Evolutionary conservation across 2,329 filamentous ascomycete species (phyloP), one percentile per base, ranked within the genome.

Genomic region (Sclerotinia nivalis): DNA sequence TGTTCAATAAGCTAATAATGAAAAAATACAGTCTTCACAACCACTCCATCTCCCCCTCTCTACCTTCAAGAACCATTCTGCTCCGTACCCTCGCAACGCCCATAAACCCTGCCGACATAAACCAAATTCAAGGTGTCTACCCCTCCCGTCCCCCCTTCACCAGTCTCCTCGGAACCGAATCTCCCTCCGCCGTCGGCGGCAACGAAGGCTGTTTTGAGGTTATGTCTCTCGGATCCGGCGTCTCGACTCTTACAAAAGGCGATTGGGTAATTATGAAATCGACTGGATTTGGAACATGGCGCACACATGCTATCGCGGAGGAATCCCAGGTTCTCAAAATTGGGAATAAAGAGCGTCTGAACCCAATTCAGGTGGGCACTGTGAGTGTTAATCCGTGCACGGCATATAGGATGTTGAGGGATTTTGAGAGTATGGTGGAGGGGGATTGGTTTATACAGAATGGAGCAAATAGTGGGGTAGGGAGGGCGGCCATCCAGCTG

Each of bases 371-470:
- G 78, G 93, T 91, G 15, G 95, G 92, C 6, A 98, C 93, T 0
- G 92, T 97, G 49, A 90, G 88, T 73, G 92, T 99, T 55, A 99
- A 99, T 80, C 96, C 96, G 1, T 94, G 93, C 80, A 97, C 93
- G 1, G 96, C 96, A 2, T 98, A 97, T 82, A 88, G 94, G 68
- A 96, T 99, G 89, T 86, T 99, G 70, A 88, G 89, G 69, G 92
- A 95, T 78, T 97, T 95, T 77, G 88, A 82, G 6, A 78, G 83
- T 5, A 80, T 90, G 45, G 78, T 85, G 69, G 87, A 88, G n/a
- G 92, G 94, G 68, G 91, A 96, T 69, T 99, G 95, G 94, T 93
- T 97, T 78, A 89, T 99, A 60, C 96, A 99, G 81, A 99, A 99
- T 79, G 96, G 95, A 10, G 96, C 95, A 52, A 99, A 99, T 81